Conservation (phyloP, 1,284 basidiomycete species). For the Microbotryum violaceum region DNA sequence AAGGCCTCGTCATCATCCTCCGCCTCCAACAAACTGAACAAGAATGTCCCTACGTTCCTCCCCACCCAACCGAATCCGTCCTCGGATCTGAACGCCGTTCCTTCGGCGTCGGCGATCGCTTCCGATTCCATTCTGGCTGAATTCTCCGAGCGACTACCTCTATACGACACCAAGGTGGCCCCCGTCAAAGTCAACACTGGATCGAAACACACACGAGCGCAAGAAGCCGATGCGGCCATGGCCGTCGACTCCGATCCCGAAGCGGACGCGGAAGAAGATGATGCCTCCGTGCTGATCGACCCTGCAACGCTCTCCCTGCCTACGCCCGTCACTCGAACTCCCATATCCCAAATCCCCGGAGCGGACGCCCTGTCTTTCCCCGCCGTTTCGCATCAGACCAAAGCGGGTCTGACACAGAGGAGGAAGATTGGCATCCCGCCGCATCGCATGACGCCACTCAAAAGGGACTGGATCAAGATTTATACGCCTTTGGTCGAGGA, state of each 20-base stretch:
- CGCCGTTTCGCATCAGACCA: constrained; percentile 20
- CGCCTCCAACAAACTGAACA: constrained; percentile 5
- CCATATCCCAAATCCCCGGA: constrained; percentile 12
- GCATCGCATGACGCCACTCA: constrained; percentile 93
- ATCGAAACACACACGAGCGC: constrained; percentile 6
- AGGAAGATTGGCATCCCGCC: constrained; percentile 70
- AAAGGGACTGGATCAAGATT: constrained; percentile 95
- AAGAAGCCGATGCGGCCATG: constrained; percentile 18
- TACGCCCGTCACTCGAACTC: constrained; percentile 20
- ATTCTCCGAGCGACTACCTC: constrained; percentile 1
- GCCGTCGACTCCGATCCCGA: constrained; percentile 6
- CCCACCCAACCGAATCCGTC: constrained; percentile 21
- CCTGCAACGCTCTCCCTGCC: constrained; percentile 25
- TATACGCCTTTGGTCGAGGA: constrained; percentile 95
- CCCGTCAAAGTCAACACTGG: constrained; percentile 16
- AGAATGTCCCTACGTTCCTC: constrained; percentile 17
- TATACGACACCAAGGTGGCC: constrained; percentile 10
- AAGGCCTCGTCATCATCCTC: constrained; percentile 4
- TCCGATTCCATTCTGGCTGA: background rate
- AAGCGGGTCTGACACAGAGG: constrained; percentile 23
- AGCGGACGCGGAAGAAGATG: constrained; percentile 28
- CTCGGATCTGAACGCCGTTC: background rate
- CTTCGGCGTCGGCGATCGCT: background rate
- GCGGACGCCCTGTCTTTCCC: constrained; percentile 29
- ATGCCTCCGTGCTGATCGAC: constrained; percentile 35